These are phyloP conservation scores for Pleurozium schreberi DNA, from an alignment of 225 moss, liverwort and hornwort species.

Conservation along the genomic window DNA sequence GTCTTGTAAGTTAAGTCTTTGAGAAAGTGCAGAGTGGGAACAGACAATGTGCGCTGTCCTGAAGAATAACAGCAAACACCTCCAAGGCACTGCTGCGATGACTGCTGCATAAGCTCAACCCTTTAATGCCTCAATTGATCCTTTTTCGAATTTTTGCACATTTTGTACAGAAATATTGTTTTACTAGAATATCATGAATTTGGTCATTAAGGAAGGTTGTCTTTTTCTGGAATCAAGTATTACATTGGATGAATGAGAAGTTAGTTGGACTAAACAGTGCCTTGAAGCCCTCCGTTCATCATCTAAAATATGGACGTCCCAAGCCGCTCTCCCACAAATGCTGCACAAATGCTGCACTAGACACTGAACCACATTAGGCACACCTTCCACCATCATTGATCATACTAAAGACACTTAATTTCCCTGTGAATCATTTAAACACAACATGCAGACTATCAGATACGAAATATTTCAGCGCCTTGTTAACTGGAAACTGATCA, in stretches of 20 bases:
- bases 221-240: too few relatives aligned
- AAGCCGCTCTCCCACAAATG: constrained; percentile 58
- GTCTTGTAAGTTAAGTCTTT: constrained; percentile 26
- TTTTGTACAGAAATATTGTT: too few relatives aligned
- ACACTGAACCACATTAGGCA: constrained; percentile 74
- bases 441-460: neutral
- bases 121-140: too few relatives aligned
- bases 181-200: too few relatives aligned
- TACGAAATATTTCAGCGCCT: neutral
- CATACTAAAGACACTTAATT: constrained; percentile 8
- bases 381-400: constrained; percentile 79
- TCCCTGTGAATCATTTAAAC: neutral
- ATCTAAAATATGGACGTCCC: too few relatives aligned
- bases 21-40: constrained; percentile 53
- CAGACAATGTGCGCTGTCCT: constrained; percentile 53
- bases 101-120: constrained; percentile 64
- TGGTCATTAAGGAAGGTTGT: too few relatives aligned
- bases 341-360: too few relatives aligned
- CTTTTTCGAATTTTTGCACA: too few relatives aligned
- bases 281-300: too few relatives aligned
- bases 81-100: constrained; percentile 48
- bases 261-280: too few relatives aligned
- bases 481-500: neutral
- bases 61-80: constrained; percentile 63
- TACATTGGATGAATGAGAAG: too few relatives aligned